Conservation (phyloP, 140 eudicot genomes). For the Bidens hawaiensis region DNA sequence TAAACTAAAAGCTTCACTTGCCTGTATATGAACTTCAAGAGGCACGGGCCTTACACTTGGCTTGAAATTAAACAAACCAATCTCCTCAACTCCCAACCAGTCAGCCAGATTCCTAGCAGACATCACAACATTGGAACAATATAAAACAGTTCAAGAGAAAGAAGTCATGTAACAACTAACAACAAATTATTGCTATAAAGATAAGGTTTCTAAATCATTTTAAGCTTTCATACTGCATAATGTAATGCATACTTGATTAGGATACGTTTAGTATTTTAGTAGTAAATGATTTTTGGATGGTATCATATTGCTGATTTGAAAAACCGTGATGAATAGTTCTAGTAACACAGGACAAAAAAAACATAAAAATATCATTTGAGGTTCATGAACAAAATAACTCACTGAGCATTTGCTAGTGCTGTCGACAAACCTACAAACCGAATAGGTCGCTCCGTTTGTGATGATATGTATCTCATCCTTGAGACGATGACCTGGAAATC, state of each 20-base stretch:
- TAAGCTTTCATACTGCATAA: slow-evolving; percentile 3
- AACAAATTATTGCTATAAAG: neutral
- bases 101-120: slow-evolving; percentile 80
- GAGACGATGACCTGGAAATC: slow-evolving; percentile 79
- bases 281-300: slow-evolving; percentile 2
- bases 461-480: slow-evolving; percentile 97
- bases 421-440: slow-evolving; percentile 97
- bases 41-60: slow-evolving; percentile 99
- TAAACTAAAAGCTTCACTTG: slow-evolving; percentile 29
- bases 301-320: neutral
- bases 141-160: neutral
- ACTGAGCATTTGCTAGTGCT: slow-evolving; percentile 97
- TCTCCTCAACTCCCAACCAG: slow-evolving; percentile 94
- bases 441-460: slow-evolving; percentile 89
- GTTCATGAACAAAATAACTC: slow-evolving; percentile 28
- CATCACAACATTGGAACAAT: slow-evolving; percentile 3
- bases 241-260: neutral
- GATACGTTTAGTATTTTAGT: neutral
- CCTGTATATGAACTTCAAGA: slow-evolving; percentile 99
- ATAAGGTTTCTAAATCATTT: neutral
- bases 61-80: slow-evolving; percentile 88
- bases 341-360: neutral
- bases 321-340: slow-evolving; percentile 1
- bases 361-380: neutral
- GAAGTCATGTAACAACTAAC: neutral